These are phyloP conservation scores for Apiospora phragmitis DNA, from an alignment of 2,329 filamentous ascomycete species.

Conservation along the genomic window DNA sequence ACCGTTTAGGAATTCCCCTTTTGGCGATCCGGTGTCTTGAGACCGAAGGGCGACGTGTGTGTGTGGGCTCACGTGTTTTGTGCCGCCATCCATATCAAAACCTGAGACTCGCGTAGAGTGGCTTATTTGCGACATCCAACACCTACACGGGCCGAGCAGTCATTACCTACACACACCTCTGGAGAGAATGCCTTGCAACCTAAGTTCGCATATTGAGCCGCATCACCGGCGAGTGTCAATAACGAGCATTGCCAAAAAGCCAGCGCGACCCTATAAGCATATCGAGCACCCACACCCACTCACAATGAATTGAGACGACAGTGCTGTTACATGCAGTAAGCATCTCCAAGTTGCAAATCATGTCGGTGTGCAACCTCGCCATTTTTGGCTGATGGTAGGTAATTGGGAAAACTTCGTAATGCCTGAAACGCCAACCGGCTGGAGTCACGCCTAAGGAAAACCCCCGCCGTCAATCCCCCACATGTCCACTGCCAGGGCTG, in stretches of 20 bases:
- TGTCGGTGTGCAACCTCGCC: not conserved
- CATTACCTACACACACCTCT: not conserved
- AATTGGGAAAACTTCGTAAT: not conserved
- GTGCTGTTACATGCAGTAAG: not conserved
- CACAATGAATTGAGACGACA: not conserved
- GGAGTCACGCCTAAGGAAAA: not conserved
- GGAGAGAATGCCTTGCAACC: not conserved
- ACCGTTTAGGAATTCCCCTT: not conserved
- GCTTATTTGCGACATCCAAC: not conserved
- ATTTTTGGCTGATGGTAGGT: not conserved
- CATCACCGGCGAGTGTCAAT: not conserved
- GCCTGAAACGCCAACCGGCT: not conserved
- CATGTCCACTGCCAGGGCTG: constrained; percentile 7
- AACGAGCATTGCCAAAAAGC: not conserved
- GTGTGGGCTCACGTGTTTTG: not conserved
- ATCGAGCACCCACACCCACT: not conserved
- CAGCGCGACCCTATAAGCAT: not conserved
- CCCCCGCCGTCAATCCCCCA: not conserved
- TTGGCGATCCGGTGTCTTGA: not conserved
- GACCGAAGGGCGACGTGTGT: not conserved
- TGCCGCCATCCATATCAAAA: not conserved
- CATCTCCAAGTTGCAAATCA: not conserved
- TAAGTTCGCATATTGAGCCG: not conserved
- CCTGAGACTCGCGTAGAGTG: not conserved
- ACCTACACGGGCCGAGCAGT: not conserved